Conservation (phyloP, 2,329 filamentous ascomycete species). For the Pyrenophora teres region DNA sequence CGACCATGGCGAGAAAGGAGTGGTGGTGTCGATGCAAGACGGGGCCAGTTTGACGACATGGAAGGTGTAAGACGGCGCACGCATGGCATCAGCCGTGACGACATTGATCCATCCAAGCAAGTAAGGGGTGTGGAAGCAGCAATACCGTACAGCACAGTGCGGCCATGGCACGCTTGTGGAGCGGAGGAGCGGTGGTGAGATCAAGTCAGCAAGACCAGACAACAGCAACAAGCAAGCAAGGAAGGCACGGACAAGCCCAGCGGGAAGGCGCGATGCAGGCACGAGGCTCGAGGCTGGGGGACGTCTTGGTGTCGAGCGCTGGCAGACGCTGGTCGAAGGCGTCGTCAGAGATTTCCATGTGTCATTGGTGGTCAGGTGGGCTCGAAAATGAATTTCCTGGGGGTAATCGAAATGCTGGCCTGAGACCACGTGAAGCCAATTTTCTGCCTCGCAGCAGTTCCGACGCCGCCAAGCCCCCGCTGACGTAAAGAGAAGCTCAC, state of each 20-base stretch:
- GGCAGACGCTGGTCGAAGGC: slow-evolving; percentile 26
- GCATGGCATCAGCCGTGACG: slow-evolving; percentile 21
- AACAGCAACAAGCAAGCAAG: slow-evolving; percentile 15
- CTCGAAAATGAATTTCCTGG: slow-evolving; percentile 20
- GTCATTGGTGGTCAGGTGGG: slow-evolving; percentile 28
- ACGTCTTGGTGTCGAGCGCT: too few relatives aligned
- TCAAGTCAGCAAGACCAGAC: slow-evolving; percentile 17
- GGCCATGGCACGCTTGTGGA: neutral
- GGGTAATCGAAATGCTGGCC: slow-evolving; percentile 20
- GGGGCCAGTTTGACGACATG: slow-evolving; percentile 21
- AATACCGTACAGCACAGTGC: slow-evolving; percentile 11
- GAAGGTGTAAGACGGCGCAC: slow-evolving; percentile 26
- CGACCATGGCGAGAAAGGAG: slow-evolving; percentile 4
- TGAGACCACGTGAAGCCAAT: slow-evolving; percentile 21
- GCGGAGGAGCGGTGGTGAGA: slow-evolving; percentile 21
- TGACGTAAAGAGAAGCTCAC: slow-evolving; percentile 35
- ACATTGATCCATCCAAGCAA: neutral
- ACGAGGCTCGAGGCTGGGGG: slow-evolving; percentile 19
- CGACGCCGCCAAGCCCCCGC: slow-evolving; percentile 13
- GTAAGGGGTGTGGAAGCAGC: slow-evolving; percentile 4
- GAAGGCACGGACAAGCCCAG: slow-evolving; percentile 20
- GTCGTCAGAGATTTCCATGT: slow-evolving; percentile 37
- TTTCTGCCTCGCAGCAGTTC: slow-evolving; percentile 15
- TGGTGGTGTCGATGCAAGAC: neutral
- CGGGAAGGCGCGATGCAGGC: slow-evolving; percentile 22